These are phyloP conservation scores for Aspergillus asperescens DNA, from an alignment of 495 filamentous ascomycete species.

Conservation along the genomic window DNA sequence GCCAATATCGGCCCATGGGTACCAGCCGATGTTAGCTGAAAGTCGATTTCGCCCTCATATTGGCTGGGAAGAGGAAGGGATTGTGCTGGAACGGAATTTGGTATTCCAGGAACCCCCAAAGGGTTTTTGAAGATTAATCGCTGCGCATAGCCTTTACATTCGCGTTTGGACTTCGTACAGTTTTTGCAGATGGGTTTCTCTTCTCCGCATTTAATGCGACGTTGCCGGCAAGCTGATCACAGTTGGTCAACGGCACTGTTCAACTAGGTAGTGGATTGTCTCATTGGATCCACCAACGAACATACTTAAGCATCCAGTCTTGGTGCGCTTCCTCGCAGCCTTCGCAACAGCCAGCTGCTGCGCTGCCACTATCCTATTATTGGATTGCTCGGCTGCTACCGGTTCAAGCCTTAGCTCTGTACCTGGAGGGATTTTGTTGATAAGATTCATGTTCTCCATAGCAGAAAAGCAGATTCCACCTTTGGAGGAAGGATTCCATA, in stretches of 20 bases:
- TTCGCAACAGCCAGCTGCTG: conserved; percentile 21
- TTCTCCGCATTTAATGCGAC: conserved; percentile 96
- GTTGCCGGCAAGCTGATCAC: conserved; percentile 74
- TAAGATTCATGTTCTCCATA: conserved; percentile 16
- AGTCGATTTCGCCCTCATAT: conserved; percentile 17
- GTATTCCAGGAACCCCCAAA: conserved; percentile 49
- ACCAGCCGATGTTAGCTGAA: conserved; percentile 30
- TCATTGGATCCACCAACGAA: conserved; percentile 12
- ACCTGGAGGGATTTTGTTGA: not conserved
- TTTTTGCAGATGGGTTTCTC: conserved; percentile 87
- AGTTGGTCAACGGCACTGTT: not conserved
- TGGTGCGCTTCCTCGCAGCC: conserved; percentile 66
- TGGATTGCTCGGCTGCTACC: not conserved
- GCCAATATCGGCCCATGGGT: conserved; percentile 34
- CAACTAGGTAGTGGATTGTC: not conserved
- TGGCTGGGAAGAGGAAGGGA: conserved; percentile 20
- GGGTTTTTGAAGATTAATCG: conserved; percentile 90
- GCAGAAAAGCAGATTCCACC: not conserved
- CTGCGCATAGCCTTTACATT: conserved; percentile 93
- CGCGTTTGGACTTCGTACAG: conserved; percentile 89
- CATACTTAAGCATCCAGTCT: conserved; percentile 94
- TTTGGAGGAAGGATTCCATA: conserved; percentile 13
- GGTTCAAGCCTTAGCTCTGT: conserved; percentile 1
- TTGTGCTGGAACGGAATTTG: conserved; percentile 19
- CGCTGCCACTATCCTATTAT: not conserved